phyloP scores from a whole-genome alignment of 1,139 yeast species.

The Nakaseomyces delphensis region DNA sequence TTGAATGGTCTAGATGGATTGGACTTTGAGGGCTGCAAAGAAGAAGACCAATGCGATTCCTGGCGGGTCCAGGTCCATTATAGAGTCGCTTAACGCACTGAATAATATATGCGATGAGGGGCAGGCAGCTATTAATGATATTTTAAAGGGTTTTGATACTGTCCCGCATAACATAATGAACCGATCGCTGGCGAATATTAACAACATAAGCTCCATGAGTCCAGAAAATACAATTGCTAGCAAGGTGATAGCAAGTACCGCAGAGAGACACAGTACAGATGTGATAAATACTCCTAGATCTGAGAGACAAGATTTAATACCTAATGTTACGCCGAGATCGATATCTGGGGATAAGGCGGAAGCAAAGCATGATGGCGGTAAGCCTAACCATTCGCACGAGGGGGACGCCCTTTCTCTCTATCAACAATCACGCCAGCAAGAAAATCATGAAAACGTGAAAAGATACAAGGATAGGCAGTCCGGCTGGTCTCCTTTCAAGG shows the following conservation, averaged over 20 bases:
- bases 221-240: constrained; percentile 9
- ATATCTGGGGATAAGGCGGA: constrained; percentile 4
- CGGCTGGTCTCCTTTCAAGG: constrained; percentile 3
- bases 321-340: constrained; percentile 10
- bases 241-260: not conserved
- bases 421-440: not conserved
- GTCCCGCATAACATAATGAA: constrained; percentile 15
- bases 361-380: not conserved
- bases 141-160: constrained; percentile 14
- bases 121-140: constrained; percentile 17
- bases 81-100: constrained; percentile 26
- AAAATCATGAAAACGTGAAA: not conserved
- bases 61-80: constrained; percentile 29
- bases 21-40: constrained; percentile 27
- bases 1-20: constrained; percentile 19
- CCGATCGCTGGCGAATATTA: constrained; percentile 11
- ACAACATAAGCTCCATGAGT: constrained; percentile 7
- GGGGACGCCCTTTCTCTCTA: not conserved
- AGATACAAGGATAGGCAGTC: not conserved
- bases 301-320: constrained; percentile 2
- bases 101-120: constrained; percentile 21
- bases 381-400: not conserved
- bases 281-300: not conserved
- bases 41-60: constrained; percentile 21
- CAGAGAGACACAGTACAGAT: not conserved